phyloP scores from a whole-genome alignment of 805 yeast genomes.

The Hanseniaspora osmophila region DNA sequence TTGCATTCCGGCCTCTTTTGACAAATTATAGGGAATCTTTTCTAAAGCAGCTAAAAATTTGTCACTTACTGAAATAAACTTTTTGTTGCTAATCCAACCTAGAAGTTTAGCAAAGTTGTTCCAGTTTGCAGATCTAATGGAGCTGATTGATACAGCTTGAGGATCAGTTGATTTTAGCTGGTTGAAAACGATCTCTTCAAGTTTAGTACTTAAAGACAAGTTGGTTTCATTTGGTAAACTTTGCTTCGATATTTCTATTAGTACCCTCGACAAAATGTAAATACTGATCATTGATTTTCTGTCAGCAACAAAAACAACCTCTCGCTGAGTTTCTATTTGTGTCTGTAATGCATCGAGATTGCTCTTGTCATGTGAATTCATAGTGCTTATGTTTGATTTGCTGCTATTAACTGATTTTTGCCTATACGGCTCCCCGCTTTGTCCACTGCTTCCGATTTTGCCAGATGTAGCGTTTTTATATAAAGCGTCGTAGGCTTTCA shows the following conservation, averaged over 20 bases:
- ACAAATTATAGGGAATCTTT: constrained; percentile 45
- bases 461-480: neutral
- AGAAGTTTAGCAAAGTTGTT: constrained; percentile 74
- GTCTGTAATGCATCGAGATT: constrained; percentile 18
- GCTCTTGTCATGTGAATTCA: neutral
- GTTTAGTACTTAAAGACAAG: constrained; percentile 62
- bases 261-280: constrained; percentile 76
- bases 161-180: constrained; percentile 86
- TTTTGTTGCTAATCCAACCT: constrained; percentile 78
- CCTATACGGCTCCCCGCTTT: no score
- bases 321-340: constrained; percentile 33
- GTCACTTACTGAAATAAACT: constrained; percentile 82
- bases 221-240: constrained; percentile 62
- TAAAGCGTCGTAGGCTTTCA: constrained; percentile 21
- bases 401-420: no score
- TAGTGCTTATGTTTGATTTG: neutral
- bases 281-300: constrained; percentile 76
- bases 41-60: constrained; percentile 87
- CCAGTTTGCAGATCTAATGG: constrained; percentile 87
- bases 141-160: constrained; percentile 42
- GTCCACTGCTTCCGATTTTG: no score
- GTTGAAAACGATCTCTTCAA: constrained; percentile 87
- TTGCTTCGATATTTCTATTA: constrained; percentile 84
- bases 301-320: constrained; percentile 70
- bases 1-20: constrained; percentile 42